A percentile compares a stretch with the other conserved stretches of the same genome.
These are phyloP conservation scores for Ceratocystis huliohia DNA, from an alignment of 2,329 filamentous ascomycete genomes.

Conservation along the genomic window DNA sequence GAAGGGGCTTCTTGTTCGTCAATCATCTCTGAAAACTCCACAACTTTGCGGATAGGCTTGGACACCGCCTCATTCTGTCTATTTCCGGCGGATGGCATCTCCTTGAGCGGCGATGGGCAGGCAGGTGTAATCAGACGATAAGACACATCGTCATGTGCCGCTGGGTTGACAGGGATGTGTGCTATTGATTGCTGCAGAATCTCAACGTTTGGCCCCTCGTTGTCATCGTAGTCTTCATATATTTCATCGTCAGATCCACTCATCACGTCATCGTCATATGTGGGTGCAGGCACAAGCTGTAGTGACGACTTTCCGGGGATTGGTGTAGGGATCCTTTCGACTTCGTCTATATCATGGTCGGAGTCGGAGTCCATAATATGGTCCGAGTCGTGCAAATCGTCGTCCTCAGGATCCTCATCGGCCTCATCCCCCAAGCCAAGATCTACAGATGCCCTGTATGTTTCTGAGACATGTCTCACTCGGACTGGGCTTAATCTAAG, in stretches of 20 bases:
- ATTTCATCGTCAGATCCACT: conserved; percentile 29
- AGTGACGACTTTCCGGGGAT: conserved; percentile 15
- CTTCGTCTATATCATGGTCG: conserved; percentile 30
- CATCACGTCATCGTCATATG: conserved; percentile 24
- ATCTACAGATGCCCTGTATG: conserved; percentile 26
- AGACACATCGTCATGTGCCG: conserved; percentile 24
- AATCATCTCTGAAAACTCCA: conserved; percentile 11
- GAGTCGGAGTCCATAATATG: conserved; percentile 1
- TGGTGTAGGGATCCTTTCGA: conserved; percentile 7
- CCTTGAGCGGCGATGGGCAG: conserved; percentile 40
- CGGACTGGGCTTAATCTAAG: conserved; percentile 49
- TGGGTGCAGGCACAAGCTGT: conserved; percentile 16
- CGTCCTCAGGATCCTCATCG: conserved; percentile 20
- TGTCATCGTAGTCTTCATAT: conserved; percentile 32
- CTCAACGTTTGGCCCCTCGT: conserved; percentile 35
- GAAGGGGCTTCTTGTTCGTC: conserved; percentile 1
- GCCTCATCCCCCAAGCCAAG: conserved; percentile 22
- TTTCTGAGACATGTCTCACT: conserved; percentile 40
- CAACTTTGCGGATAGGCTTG: conserved; percentile 21
- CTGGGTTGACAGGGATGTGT: conserved; percentile 19
- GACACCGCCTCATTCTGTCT: conserved; percentile 25
- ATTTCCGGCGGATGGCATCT: conserved; percentile 41
- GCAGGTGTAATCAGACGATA: conserved; percentile 37
- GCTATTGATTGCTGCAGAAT: conserved; percentile 35
- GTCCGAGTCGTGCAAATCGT: conserved; percentile 9